phyloP scores from a whole-genome alignment of 805 yeast species.

The Ogataea methylovora region DNA sequence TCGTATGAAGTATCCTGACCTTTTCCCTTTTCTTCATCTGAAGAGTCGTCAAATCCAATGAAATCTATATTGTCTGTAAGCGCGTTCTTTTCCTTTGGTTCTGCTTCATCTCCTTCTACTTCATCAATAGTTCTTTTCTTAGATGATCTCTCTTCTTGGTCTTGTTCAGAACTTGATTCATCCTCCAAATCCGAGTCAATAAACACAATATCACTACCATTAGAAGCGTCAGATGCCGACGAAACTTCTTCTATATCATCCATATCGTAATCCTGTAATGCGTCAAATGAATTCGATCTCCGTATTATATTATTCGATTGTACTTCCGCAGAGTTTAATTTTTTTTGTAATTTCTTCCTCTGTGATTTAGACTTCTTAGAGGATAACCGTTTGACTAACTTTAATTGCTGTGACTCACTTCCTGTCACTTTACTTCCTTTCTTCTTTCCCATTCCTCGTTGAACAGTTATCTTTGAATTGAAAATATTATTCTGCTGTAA shows the following conservation, averaged over 20 bases:
- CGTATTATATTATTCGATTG: too few relatives aligned
- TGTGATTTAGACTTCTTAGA: too few relatives aligned
- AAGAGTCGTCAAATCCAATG: slow-evolving; percentile 46
- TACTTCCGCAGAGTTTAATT: too few relatives aligned
- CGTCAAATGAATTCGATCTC: not conserved
- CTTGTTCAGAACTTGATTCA: slow-evolving; percentile 1
- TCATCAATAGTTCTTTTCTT: too few relatives aligned
- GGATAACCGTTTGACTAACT: too few relatives aligned
- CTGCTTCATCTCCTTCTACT: slow-evolving; percentile 4
- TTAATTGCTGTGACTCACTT: too few relatives aligned
- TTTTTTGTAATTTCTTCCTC: too few relatives aligned
- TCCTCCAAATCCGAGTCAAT: slow-evolving; percentile 3
- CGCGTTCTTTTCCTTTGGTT: slow-evolving; percentile 14
- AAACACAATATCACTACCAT: slow-evolving; percentile 6
- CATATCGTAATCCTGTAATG: not conserved
- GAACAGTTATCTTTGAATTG: too few relatives aligned
- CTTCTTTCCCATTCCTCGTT: too few relatives aligned
- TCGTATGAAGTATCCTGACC: slow-evolving; percentile 25
- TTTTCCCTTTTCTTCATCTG: slow-evolving; percentile 30
- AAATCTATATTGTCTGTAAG: slow-evolving; percentile 42
- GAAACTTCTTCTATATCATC: not conserved
- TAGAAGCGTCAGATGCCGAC: not conserved
- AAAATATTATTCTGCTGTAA: too few relatives aligned
- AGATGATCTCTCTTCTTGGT: slow-evolving; percentile 3
- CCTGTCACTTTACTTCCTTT: too few relatives aligned